These are phyloP conservation scores for Carpinus fangiana DNA, from an alignment of 306 rosid genomes.

Conservation along the genomic window DNA sequence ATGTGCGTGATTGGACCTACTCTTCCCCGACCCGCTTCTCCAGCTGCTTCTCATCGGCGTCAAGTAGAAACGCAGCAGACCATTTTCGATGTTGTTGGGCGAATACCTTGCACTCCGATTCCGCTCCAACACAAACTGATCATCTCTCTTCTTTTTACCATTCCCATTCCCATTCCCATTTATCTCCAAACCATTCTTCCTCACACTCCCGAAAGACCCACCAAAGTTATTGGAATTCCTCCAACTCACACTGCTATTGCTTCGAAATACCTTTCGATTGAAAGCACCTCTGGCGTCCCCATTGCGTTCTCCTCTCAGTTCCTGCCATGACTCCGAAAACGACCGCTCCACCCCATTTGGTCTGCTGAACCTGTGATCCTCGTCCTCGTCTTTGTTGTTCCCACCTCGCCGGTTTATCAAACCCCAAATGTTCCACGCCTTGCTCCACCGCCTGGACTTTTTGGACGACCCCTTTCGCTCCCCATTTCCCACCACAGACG, in stretches of 20 bases:
- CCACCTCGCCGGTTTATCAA: slow-evolving; percentile 66
- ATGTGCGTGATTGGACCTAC: slow-evolving; percentile 81
- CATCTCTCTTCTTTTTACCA: slow-evolving; percentile 73
- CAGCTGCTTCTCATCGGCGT: slow-evolving; percentile 80
- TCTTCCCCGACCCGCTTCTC: slow-evolving; percentile 63
- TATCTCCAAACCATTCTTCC: slow-evolving; percentile 64
- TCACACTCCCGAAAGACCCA: slow-evolving; percentile 53
- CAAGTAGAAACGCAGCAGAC: slow-evolving; percentile 69
- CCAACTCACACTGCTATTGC: slow-evolving; percentile 96
- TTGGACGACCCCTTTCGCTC: slow-evolving; percentile 59
- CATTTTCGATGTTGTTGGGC: slow-evolving; percentile 66
- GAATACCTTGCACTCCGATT: slow-evolving; percentile 85
- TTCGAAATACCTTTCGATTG: slow-evolving; percentile 63
- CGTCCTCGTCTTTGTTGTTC: slow-evolving; percentile 76
- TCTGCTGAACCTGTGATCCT: slow-evolving; percentile 65
- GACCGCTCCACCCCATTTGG: slow-evolving; percentile 76
- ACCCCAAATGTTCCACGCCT: slow-evolving; percentile 89
- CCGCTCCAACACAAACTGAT: slow-evolving; percentile 69
- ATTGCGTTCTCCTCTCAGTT: slow-evolving; percentile 65
- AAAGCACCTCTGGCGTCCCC: slow-evolving; percentile 56
- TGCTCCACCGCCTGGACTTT: slow-evolving; percentile 83
- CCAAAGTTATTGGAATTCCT: slow-evolving; percentile 62
- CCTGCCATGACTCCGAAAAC: slow-evolving; percentile 87
- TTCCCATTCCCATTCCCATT: slow-evolving; percentile 46
- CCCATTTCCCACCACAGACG: slow-evolving; percentile 52